Conservation (phyloP, 1,139 yeast genomes). For the Geotrichum restrictum region DNA sequence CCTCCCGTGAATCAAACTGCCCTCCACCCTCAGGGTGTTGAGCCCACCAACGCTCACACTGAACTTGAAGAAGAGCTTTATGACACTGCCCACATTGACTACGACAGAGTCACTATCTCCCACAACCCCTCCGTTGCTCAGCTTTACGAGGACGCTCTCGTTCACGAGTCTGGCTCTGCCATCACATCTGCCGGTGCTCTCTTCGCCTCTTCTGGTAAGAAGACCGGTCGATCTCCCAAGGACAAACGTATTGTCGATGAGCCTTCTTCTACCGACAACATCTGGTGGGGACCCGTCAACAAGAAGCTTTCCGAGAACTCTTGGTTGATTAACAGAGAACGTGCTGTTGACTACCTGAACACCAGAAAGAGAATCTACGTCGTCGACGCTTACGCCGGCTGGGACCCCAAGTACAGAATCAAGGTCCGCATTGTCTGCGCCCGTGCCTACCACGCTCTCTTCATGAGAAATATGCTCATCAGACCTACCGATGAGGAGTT, state of each 20-base stretch:
- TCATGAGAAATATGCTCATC: slow-evolving; percentile 97
- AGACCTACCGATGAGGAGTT: slow-evolving; percentile 91
- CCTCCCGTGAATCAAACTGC: slow-evolving; percentile 43
- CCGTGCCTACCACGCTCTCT: slow-evolving; percentile 95
- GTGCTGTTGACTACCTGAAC: slow-evolving; percentile 95
- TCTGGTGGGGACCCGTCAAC: slow-evolving; percentile 99
- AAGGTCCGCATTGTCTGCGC: slow-evolving; percentile 97
- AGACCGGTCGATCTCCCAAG: slow-evolving; percentile 97
- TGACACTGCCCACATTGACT: slow-evolving; percentile 43
- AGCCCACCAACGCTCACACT: slow-evolving; percentile 38
- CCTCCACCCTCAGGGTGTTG: slow-evolving; percentile 44
- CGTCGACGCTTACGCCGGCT: slow-evolving; percentile 96
- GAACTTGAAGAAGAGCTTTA: slow-evolving; percentile 42
- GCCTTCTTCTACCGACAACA: slow-evolving; percentile 71
- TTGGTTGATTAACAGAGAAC: slow-evolving; percentile 92
- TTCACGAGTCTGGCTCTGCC: slow-evolving; percentile 80
- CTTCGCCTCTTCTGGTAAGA: slow-evolving; percentile 91
- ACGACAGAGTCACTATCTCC: slow-evolving; percentile 46
- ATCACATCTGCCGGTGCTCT: slow-evolving; percentile 92
- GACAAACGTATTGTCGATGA: slow-evolving; percentile 98
- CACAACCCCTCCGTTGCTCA: slow-evolving; percentile 94
- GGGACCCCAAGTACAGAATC: slow-evolving; percentile 98
- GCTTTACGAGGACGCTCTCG: slow-evolving; percentile 89
- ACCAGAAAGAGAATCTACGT: slow-evolving; percentile 93
- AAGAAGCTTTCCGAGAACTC: slow-evolving; percentile 91